Percentiles rank a stretch among this genome's conserved stretches.
Evolutionary conservation across 1,284 basidiomycete genomes (phyloP).

Genomic region (Pulveroboletus sp.): DNA sequence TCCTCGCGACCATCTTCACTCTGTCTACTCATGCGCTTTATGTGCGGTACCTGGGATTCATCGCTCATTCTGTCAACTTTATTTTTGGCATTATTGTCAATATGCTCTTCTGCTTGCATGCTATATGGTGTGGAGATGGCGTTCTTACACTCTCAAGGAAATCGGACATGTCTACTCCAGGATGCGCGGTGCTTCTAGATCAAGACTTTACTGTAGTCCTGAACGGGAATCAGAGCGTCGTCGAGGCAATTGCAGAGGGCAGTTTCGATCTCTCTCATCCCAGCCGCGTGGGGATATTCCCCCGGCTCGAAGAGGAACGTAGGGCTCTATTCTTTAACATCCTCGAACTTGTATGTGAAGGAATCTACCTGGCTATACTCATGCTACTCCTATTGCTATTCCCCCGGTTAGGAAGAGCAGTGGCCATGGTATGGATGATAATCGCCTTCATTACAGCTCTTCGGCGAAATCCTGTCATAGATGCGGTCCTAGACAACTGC

Average conservation of each 20-base stretch:
- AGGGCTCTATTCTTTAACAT: too few relatives aligned
- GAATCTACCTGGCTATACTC: background rate
- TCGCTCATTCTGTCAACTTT: too few relatives aligned
- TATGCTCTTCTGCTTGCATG: background rate
- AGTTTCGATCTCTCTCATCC: constrained; percentile 1
- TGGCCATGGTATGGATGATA: too few relatives aligned
- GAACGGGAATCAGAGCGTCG: background rate
- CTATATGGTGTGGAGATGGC: background rate
- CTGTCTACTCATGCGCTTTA: background rate
- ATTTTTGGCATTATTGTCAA: background rate
- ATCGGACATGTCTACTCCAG: background rate
- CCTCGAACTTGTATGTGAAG: background rate
- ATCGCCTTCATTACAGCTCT: background rate
- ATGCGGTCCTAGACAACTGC: too few relatives aligned
- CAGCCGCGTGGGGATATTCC: background rate
- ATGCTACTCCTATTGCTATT: background rate
- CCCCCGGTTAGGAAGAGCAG: background rate
- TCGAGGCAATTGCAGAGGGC: constrained; percentile 2
- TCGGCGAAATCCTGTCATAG: too few relatives aligned
- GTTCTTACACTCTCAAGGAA: background rate
- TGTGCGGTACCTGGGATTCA: too few relatives aligned
- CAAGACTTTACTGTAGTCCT: background rate
- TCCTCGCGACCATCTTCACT: background rate
- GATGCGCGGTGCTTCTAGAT: constrained; percentile 2
- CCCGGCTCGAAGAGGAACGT: too few relatives aligned